A percentile compares a stretch with the other conserved stretches of the same genome.
phyloP scores from a whole-genome alignment of 140 eudicot species.

The Oenanthe javanica region DNA sequence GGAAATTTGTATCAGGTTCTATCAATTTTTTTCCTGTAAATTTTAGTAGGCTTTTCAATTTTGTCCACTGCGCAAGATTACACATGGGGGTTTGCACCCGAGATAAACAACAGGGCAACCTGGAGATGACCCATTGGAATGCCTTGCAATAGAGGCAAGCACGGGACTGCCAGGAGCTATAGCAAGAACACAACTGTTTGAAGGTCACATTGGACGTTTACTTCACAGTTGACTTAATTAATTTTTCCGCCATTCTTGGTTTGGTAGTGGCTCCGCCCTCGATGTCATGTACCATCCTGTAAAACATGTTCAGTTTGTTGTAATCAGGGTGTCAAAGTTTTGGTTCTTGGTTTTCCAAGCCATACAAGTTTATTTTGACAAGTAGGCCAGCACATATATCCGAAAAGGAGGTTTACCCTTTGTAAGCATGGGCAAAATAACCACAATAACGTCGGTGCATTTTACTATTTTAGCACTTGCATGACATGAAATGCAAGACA shows the following conservation, averaged over 20 bases:
- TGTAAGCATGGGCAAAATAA: background rate
- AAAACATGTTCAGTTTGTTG: background rate
- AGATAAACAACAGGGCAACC: slow-evolving; percentile 6
- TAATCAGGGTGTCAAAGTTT: background rate
- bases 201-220: background rate
- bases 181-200: background rate
- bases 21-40: background rate
- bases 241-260: background rate
- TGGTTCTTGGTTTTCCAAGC: background rate
- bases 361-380: background rate
- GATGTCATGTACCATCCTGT: background rate
- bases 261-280: background rate
- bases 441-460: background rate
- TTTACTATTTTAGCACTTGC: no score
- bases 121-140: slow-evolving; percentile 12
- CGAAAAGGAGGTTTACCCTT: background rate
- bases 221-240: slow-evolving; percentile 10
- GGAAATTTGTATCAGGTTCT: background rate
- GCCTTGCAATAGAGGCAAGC: slow-evolving; percentile 20
- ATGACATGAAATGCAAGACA: no score
- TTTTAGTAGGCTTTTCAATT: background rate
- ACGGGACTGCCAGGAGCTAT: background rate
- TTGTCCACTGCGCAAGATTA: background rate
- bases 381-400: background rate
- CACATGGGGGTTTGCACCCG: background rate